Conservation (phyloP, 2,329 filamentous ascomycete species). For the Fusarium nisikadoi region DNA sequence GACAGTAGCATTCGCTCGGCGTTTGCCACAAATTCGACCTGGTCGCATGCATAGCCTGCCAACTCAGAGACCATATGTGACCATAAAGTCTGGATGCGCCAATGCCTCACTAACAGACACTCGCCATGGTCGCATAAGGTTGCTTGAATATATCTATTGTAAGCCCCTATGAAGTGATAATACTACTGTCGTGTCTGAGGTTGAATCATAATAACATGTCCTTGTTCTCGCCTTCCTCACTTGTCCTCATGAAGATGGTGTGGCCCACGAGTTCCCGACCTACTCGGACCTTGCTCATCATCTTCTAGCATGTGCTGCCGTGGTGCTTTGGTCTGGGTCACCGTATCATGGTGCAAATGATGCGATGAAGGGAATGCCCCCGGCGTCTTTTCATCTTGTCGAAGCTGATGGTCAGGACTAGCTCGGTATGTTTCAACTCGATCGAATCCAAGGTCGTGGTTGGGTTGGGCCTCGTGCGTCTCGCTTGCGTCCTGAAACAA, state of each 20-base stretch:
- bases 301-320: slow-evolving; percentile 28
- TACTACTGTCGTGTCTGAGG: slow-evolving; percentile 30
- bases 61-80: slow-evolving; percentile 15
- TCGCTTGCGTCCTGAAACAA: slow-evolving; percentile 16
- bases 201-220: slow-evolving; percentile 16
- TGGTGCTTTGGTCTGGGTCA: background rate
- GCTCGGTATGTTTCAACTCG: slow-evolving; percentile 7
- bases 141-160: slow-evolving; percentile 26
- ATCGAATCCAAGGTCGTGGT: slow-evolving; percentile 24
- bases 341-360: slow-evolving; percentile 20
- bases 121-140: background rate
- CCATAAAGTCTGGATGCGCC: background rate
- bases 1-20: slow-evolving; percentile 1
- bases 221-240: background rate
- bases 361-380: slow-evolving; percentile 23
- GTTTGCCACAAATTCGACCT: slow-evolving; percentile 2
- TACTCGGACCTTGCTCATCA: slow-evolving; percentile 19
- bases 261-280: slow-evolving; percentile 1
- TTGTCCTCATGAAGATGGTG: slow-evolving; percentile 36
- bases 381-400: slow-evolving; percentile 15
- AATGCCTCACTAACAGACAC: background rate
- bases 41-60: slow-evolving; percentile 18
- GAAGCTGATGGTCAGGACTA: slow-evolving; percentile 27
- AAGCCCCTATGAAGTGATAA: slow-evolving; percentile 23
- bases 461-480: background rate